A percentile compares a stretch with the other conserved stretches of the same genome.
Conservation (phyloP, 2,329 filamentous ascomycete species). For the Aureobasidium sp. region DNA sequence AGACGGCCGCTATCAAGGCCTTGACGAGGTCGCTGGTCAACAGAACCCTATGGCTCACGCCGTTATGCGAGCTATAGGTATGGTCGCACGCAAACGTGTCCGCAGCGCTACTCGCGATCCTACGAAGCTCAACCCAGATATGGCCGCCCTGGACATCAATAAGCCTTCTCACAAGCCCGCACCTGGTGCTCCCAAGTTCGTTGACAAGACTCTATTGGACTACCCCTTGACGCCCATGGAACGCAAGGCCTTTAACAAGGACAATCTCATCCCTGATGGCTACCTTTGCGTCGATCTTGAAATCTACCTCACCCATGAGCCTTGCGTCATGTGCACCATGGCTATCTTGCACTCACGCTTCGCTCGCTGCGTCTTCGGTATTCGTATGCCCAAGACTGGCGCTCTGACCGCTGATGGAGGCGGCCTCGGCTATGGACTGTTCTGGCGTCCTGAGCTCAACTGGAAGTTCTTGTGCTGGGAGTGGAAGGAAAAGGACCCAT, state of each 20-base stretch:
- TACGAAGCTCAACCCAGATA: constrained; percentile 22
- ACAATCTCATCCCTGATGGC: constrained; percentile 62
- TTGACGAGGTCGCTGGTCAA: constrained; percentile 7
- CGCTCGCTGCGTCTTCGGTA: constrained; percentile 71
- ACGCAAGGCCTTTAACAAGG: constrained; percentile 50
- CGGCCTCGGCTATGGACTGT: constrained; percentile 48
- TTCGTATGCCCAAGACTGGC: constrained; percentile 71
- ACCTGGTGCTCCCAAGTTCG: constrained; percentile 22
- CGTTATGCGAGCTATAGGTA: constrained; percentile 69
- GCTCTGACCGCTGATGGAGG: constrained; percentile 64
- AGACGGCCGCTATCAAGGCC: constrained; percentile 56
- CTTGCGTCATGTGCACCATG: constrained; percentile 96
- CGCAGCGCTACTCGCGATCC: constrained; percentile 21
- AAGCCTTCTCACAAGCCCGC: constrained; percentile 16
- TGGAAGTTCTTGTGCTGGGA: constrained; percentile 81
- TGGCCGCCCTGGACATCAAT: constrained; percentile 21
- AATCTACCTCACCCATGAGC: constrained; percentile 90
- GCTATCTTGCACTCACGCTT: constrained; percentile 90
- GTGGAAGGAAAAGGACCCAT: constrained; percentile 13
- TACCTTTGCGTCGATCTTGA: constrained; percentile 93
- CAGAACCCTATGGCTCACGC: constrained; percentile 68
- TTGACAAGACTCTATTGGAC: constrained; percentile 56
- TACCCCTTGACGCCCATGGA: constrained; percentile 61
- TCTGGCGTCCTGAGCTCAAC: constrained; percentile 67
- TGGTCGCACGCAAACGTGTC: constrained; percentile 57